phyloP scores from a whole-genome alignment of 1,284 basidiomycete species.

The Ceratobasidium sp. region DNA sequence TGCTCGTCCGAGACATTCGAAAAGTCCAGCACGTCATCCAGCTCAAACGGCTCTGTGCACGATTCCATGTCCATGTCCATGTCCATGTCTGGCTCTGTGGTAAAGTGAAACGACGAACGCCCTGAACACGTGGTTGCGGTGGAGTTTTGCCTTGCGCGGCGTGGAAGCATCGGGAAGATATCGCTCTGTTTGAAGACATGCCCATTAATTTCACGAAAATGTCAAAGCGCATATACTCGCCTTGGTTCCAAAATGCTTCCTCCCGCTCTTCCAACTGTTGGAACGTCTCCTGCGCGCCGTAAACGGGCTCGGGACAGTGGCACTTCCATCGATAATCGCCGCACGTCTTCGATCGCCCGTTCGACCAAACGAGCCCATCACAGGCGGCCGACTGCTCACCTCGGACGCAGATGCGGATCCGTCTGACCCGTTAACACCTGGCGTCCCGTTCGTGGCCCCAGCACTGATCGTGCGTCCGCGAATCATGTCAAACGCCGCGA shows the following conservation, averaged over 20 bases:
- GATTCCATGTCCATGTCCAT: conserved; percentile 40
- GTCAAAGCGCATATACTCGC: conserved; percentile 18
- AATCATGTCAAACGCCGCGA: conserved; percentile 1
- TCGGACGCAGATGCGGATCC: conserved; percentile 26
- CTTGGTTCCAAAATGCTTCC: conserved; percentile 39
- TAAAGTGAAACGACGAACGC: conserved; percentile 32
- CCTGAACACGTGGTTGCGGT: conserved; percentile 15
- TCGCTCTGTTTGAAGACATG: conserved; percentile 14
- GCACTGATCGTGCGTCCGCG: conserved; percentile 28
- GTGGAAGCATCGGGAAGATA: conserved; percentile 37
- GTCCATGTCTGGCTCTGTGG: conserved; percentile 30
- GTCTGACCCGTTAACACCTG: conserved; percentile 25
- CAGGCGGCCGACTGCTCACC: conserved; percentile 15
- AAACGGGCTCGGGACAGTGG: conserved; percentile 29
- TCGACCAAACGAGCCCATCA: conserved; percentile 40
- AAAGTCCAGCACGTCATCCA: conserved; percentile 38
- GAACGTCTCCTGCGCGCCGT: conserved; percentile 28
- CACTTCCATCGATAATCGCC: conserved; percentile 38
- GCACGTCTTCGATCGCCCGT: conserved; percentile 36
- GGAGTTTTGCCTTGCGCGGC: conserved; percentile 22
- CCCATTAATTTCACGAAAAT: not conserved
- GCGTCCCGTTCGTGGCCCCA: not conserved
- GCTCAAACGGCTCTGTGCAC: conserved; percentile 32
- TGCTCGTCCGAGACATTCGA: conserved; percentile 40
- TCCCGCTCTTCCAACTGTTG: conserved; percentile 42